A percentile compares a stretch with the other conserved stretches of the same genome.
phyloP scores from a whole-genome alignment of 2,329 filamentous ascomycete species.

The Didymella glomerata region DNA sequence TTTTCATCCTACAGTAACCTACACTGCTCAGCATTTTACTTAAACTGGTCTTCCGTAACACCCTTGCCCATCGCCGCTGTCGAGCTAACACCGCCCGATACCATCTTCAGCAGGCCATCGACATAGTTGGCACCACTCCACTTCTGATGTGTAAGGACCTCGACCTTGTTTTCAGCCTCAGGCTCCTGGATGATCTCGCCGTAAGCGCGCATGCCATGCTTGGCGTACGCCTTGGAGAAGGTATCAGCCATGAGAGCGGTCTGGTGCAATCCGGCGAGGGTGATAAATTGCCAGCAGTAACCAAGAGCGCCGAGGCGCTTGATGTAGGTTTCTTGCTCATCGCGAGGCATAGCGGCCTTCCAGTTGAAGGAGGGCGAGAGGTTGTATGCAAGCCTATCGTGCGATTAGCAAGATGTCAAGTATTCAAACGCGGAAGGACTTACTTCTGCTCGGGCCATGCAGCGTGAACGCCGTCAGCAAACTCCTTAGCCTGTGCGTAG shows the following conservation, averaged over 20 bases:
- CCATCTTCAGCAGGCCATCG: constrained; percentile 96
- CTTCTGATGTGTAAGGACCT: constrained; percentile 99
- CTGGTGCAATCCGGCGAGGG: constrained; percentile 94
- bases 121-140: constrained; percentile 96
- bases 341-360: constrained; percentile 92
- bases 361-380: constrained; percentile 99
- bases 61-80: constrained; percentile 97
- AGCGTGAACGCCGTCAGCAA: constrained; percentile 90
- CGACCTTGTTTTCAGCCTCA: constrained; percentile 88
- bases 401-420: constrained; percentile 10
- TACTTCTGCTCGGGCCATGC: constrained; percentile 97
- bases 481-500: constrained; percentile 88
- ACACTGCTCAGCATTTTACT: constrained; percentile 45
- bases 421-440: constrained; percentile 47
- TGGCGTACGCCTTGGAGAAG: constrained; percentile 83
- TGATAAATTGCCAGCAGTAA: constrained; percentile 99
- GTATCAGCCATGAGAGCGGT: constrained; percentile 90
- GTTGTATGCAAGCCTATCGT: constrained; percentile 87
- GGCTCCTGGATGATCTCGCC: constrained; percentile 98
- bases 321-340: constrained; percentile 98
- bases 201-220: constrained; percentile 92
- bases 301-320: constrained; percentile 83
- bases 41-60: constrained; percentile 98
- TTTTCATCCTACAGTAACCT: constrained; percentile 1
- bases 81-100: constrained; percentile 87